Conservation (phyloP, 2,329 filamentous ascomycete species). For the Parasarocladium wereldwijsianum region DNA sequence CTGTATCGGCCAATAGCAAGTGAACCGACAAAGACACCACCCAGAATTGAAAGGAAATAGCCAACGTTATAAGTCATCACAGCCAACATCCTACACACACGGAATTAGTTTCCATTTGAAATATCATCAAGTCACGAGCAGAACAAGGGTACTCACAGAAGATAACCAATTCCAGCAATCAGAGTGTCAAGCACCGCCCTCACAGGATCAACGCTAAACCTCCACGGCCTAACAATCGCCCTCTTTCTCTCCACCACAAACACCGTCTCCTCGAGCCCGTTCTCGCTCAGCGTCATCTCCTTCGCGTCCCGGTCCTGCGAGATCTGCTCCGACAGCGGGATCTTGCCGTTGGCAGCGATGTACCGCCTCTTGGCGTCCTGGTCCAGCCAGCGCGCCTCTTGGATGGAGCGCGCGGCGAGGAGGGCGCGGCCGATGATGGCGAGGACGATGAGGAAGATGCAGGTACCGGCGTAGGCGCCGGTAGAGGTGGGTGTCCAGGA, state of each 20-base stretch:
- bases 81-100: slow-evolving; percentile 73
- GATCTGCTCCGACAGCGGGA: slow-evolving; percentile 42
- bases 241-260: slow-evolving; percentile 50
- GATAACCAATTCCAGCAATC: slow-evolving; percentile 64
- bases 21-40: slow-evolving; percentile 74
- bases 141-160: slow-evolving; percentile 51
- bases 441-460: slow-evolving; percentile 77
- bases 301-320: slow-evolving; percentile 46
- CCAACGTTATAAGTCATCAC: slow-evolving; percentile 85
- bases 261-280: slow-evolving; percentile 71
- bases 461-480: slow-evolving; percentile 72
- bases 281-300: slow-evolving; percentile 52
- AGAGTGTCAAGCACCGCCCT: slow-evolving; percentile 56
- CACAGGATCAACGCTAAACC: slow-evolving; percentile 65
- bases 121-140: slow-evolving; percentile 4
- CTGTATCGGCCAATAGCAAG: slow-evolving; percentile 61
- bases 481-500: slow-evolving; percentile 58
- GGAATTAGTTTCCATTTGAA: no score
- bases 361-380: slow-evolving; percentile 61
- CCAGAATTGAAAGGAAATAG: slow-evolving; percentile 70
- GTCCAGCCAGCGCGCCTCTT: slow-evolving; percentile 51
- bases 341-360: slow-evolving; percentile 47
- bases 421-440: slow-evolving; percentile 55
- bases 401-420: slow-evolving; percentile 55
- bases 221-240: slow-evolving; percentile 51